Conservation (phyloP, 2,329 filamentous ascomycete species). For the Fulvia fulva region DNA sequence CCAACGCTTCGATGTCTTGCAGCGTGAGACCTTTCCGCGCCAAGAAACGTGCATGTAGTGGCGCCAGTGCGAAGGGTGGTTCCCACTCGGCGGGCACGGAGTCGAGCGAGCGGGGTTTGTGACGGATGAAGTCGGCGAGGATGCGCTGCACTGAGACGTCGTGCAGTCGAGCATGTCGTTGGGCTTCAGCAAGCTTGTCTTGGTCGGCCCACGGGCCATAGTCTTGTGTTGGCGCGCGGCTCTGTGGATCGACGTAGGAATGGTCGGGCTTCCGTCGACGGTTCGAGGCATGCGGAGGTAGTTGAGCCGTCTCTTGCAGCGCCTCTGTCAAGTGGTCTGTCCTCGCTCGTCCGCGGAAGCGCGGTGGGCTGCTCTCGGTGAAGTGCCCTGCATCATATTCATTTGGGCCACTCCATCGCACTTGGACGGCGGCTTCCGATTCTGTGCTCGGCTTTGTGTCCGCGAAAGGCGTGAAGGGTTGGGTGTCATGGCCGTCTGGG, state of each 20-base stretch:
- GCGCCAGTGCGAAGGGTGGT: slow-evolving; percentile 6
- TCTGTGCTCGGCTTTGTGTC: too few species aligned
- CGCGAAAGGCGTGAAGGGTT: too few species aligned
- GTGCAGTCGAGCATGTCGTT: background rate
- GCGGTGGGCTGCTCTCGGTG: background rate
- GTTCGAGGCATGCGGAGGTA: background rate
- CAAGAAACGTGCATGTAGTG: slow-evolving; percentile 14
- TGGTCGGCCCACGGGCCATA: too few species aligned
- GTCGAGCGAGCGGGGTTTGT: slow-evolving; percentile 1
- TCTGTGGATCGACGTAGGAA: slow-evolving; percentile 9
- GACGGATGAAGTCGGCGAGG: slow-evolving; percentile 17
- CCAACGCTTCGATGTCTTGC: slow-evolving; percentile 26
- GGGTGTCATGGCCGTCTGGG: background rate
- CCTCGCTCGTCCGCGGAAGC: background rate
- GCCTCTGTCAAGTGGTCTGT: slow-evolving; percentile 13
- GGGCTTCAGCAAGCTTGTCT: background rate
- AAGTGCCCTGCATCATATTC: too few species aligned
- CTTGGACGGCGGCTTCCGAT: too few species aligned
- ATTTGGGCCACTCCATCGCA: too few species aligned
- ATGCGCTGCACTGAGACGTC: slow-evolving; percentile 14
- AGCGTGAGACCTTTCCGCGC: slow-evolving; percentile 13
- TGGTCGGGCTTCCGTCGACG: slow-evolving; percentile 5
- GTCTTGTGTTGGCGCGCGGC: background rate
- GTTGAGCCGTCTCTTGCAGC: background rate
- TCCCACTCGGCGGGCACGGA: slow-evolving; percentile 16